Base-by-base conservation (phyloP, 805 yeast genomes). In the Candida tibetensis region DNA sequence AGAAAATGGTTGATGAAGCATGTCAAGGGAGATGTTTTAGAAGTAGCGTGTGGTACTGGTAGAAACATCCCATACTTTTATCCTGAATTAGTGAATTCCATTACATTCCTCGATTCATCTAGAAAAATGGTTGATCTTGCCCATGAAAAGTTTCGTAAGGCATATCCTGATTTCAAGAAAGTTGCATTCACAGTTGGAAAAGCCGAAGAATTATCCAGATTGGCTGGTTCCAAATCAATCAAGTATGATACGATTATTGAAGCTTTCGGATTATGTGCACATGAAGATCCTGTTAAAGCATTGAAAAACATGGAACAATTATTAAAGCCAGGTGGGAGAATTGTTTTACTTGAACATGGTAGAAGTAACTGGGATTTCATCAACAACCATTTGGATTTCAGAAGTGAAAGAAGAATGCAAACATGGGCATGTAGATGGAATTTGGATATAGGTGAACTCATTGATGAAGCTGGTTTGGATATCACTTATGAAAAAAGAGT, bases 341-440 rank as follows among this genome's bases (percentile, higher is more conserved):
- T 93, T 17, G 77, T 91, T 1, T 69, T 93, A 18, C 67, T 93
- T 39, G 99, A 93, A 58, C 99, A 93, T 56, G 99, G 99, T 2
- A 72, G 96, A 50, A 87, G 96, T 38, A 71, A 79, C 0, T 88
- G 81, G 67, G 82, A 79, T 37, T 77, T 82, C 36, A 76, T 93
- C 48, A 93, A 93, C 62, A 74, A 78, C 19, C 79, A 84, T 39
- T 69, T 93, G 58, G 97, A 93, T 59, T 77, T 78, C 43, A 72
- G 93, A 45, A 90, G 96, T 3, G 89, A 79, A 44, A 77, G 79
- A 49, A 82, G 96, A 62, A 77, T 90, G 65, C 77, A 83, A 42
- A 79, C 82, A 3, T 93, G 98, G 97, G 99, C 96, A 1, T 93
- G 99, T 62, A 72, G 98, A 55, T 93, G 98, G 97, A 93, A 93